These are phyloP conservation scores for Trichosporon asahii DNA, from an alignment of 1,284 basidiomycete species.

Conservation along the genomic window DNA sequence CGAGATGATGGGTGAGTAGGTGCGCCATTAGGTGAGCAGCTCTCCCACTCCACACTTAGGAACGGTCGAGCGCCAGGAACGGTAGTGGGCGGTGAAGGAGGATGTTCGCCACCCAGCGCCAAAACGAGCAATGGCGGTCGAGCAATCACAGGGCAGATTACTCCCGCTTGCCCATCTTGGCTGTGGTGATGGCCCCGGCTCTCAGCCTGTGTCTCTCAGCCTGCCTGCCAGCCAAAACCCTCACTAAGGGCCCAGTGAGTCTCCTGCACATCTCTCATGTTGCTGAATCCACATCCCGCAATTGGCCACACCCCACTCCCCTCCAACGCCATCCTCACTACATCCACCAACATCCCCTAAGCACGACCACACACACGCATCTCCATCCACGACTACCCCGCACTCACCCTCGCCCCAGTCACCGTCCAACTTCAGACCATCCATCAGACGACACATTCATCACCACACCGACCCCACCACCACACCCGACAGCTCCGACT, in stretches of 20 bases:
- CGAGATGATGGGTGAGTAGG: background rate
- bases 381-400: background rate
- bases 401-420: background rate
- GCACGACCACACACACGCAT: background rate
- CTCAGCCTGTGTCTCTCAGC: too few relatives aligned
- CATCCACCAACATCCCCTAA: background rate
- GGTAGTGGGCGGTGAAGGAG: too few relatives aligned
- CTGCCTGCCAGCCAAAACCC: background rate
- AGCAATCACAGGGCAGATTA: background rate
- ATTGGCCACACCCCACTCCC: background rate
- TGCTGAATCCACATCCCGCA: background rate
- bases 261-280: slow-evolving; percentile 5
- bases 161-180: background rate
- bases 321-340: background rate
- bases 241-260: slow-evolving; percentile 2
- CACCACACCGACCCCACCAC: background rate
- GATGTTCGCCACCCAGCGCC: background rate
- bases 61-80: background rate
- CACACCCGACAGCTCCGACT: background rate
- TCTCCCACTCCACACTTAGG: background rate
- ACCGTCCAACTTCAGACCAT: background rate
- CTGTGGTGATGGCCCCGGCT: too few relatives aligned
- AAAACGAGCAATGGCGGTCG: background rate
- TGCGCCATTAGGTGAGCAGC: background rate
- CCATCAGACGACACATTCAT: background rate